Evolutionary conservation across 192 early-diverging fungal species (phyloP).

Genomic region (Bifiguratus adelaidae): DNA sequence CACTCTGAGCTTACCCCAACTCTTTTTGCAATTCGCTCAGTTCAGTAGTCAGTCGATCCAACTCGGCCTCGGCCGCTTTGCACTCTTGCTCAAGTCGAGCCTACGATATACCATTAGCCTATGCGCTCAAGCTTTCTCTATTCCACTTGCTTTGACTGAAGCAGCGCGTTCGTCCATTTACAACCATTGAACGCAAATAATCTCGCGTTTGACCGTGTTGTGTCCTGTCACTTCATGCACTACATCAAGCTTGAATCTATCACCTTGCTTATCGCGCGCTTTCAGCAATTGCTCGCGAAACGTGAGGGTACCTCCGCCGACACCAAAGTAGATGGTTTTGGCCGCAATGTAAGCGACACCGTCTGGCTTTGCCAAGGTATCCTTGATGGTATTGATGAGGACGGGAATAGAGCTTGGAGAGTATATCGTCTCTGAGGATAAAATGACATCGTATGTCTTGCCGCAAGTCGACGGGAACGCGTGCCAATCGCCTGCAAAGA

Average conservation of each 20-base stretch:
- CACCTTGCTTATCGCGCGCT: conserved; percentile 13
- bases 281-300: conserved; percentile 55
- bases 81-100: no score
- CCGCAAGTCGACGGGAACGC: conserved; percentile 22
- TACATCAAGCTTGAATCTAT: conserved; percentile 13
- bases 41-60: no score
- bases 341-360: conserved; percentile 69
- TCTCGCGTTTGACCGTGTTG: conserved; percentile 24
- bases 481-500: conserved; percentile 62
- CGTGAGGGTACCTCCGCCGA: conserved; percentile 69
- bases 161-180: neutral
- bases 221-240: conserved; percentile 17
- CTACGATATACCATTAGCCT: no score
- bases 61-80: no score
- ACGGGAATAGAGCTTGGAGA: conserved; percentile 46
- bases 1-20: no score
- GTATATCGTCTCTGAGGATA: conserved; percentile 78
- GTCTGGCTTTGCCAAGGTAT: conserved; percentile 33
- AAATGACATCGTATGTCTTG: conserved; percentile 54
- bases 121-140: no score
- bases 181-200: conserved; percentile 17
- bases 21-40: no score
- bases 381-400: conserved; percentile 50
- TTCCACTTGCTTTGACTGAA: no score
- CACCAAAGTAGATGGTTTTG: conserved; percentile 93